These are phyloP conservation scores for Dittrichia graveolens DNA, from an alignment of 129 eudicot species.

Conservation along the genomic window DNA sequence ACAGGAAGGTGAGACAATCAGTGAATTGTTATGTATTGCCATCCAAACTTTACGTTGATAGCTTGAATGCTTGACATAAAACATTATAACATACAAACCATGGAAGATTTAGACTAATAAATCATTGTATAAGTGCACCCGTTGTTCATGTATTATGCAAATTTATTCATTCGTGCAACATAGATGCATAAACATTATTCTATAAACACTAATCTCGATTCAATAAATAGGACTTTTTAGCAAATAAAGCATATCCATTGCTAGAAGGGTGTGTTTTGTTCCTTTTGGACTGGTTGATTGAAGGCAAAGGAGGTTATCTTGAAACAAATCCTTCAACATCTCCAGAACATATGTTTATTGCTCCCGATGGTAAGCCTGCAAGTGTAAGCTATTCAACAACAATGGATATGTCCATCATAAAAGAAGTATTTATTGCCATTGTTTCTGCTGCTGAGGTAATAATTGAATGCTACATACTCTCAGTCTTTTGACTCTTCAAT, in stretches of 20 bases:
- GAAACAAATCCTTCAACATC: conserved; percentile 97
- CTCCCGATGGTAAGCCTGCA: conserved; percentile 86
- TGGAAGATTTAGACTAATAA: no score
- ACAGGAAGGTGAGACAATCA: no score
- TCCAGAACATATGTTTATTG: conserved; percentile 84
- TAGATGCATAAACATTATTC: background rate
- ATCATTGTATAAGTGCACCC: no score
- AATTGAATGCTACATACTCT: background rate
- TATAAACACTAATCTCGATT: conserved; percentile 11
- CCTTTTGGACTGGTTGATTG: conserved; percentile 84
- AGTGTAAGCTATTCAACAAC: conserved; percentile 94
- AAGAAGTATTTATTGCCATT: conserved; percentile 66
- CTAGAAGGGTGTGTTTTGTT: conserved; percentile 73
- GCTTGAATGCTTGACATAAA: no score
- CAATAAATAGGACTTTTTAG: conserved; percentile 51
- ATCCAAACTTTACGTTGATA: no score
- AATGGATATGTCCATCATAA: conserved; percentile 84
- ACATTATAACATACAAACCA: no score
- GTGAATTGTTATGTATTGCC: no score
- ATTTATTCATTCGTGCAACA: conserved; percentile 1
- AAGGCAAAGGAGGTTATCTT: conserved; percentile 61
- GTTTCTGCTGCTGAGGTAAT: conserved; percentile 81
- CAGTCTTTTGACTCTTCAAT: background rate
- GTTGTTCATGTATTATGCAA: background rate
- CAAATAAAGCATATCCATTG: conserved; percentile 66